Evolutionary conservation across 805 yeast genomes (phyloP), one percentile per base, ranked within the genome.

Genomic region (Ogataea pilisensis): DNA sequence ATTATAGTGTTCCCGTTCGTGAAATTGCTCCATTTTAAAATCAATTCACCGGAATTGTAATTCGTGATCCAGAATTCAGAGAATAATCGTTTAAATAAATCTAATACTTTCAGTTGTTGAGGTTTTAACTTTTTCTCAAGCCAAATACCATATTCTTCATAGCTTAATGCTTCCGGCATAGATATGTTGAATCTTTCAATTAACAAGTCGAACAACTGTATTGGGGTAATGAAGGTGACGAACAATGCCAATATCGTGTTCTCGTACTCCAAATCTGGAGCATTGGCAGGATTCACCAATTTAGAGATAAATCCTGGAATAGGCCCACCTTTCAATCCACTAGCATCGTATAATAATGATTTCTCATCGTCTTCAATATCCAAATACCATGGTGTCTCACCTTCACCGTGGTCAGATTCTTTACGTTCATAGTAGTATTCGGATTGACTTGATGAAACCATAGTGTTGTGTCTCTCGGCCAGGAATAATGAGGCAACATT

Each of bases 101-200:
- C 77, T 43, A 85, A 69, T 8, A 85, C 85, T 42, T 86, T 70
- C 19, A 73, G 53, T 40, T 88, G 76, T 25, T 84, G 80, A 1
- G 86, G 87, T 42, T 68, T 69, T 44, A 82, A 78, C 54, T 86
- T 86, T 54, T 75, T 76, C 31, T 78, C 77, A 8, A 80, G 70
- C 96, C 96, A 88, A 8, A 72, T 63, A 34, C 78, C 76, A 58
- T 85, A 86, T 54, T 87, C 95, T 46, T 84, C 95, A 55, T 79
- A 85, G 44, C 85, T 78, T 44, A 91, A 64, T 0, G 95, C 95
- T 54, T 86, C 96, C 0, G 96, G 96, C 18, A 96, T 93, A 46
- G 76, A 77, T 13, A 78, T 63, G 41, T 80, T 73, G 61, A 81
- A 91, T 41, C 95, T 69, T 30, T 73, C 72, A 25, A 85, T 73